A percentile compares a stretch with the other conserved stretches of the same genome.
These are phyloP conservation scores for Raphidocelis subcapitata DNA, from an alignment of 139 green algal genomes.

Conservation along the genomic window DNA sequence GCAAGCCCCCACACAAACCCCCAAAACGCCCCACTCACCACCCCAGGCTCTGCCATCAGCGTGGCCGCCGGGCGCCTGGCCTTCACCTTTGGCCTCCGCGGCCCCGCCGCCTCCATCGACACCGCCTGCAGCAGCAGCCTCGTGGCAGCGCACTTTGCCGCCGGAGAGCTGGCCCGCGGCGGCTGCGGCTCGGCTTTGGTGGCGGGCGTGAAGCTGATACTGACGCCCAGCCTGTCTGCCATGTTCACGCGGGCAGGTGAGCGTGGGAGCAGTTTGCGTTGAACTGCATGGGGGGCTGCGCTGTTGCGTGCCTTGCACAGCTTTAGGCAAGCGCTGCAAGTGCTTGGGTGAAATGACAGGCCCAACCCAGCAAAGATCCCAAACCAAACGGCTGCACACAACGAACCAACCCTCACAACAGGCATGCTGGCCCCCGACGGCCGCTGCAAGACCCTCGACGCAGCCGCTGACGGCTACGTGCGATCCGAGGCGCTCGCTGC, in stretches of 20 bases:
- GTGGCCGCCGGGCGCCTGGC: slow-evolving; percentile 78
- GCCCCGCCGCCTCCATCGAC: slow-evolving; percentile 68
- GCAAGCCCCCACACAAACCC: too few species aligned
- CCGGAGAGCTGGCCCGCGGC: slow-evolving; percentile 17
- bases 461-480: slow-evolving; percentile 79
- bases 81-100: slow-evolving; percentile 76
- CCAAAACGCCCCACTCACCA: not conserved
- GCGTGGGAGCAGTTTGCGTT: not conserved
- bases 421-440: slow-evolving; percentile 79
- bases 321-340: too few species aligned
- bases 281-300: too few species aligned
- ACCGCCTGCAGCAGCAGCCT: slow-evolving; percentile 82
- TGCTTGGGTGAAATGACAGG: too few species aligned
- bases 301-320: too few species aligned
- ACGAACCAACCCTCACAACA: too few species aligned
- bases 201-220: slow-evolving; percentile 52
- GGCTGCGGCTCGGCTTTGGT: slow-evolving; percentile 34
- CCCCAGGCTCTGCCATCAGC: slow-evolving; percentile 53
- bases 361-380: too few species aligned
- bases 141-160: slow-evolving; percentile 57
- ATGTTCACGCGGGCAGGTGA: slow-evolving; percentile 56
- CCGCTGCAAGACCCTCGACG: slow-evolving; percentile 83
- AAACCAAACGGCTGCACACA: too few species aligned
- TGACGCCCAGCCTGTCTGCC: slow-evolving; percentile 52
- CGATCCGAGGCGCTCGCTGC: slow-evolving; percentile 63